These are phyloP conservation scores for Saraca asoca DNA, from an alignment of 331 rosid genomes.

Conservation along the genomic window DNA sequence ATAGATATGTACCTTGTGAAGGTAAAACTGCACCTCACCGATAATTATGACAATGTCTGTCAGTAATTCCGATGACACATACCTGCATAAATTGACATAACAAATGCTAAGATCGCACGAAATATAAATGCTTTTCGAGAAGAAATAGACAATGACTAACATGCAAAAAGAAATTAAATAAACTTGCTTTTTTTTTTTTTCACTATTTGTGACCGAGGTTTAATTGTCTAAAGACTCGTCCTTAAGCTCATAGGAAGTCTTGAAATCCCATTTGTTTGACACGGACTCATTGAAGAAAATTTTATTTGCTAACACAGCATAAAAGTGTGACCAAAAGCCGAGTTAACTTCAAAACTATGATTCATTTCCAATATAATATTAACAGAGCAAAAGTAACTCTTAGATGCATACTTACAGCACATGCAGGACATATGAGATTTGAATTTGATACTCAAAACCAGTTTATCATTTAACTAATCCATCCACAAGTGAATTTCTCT, in stretches of 20 bases:
- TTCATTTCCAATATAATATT: slow-evolving; percentile 9
- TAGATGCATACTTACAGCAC: slow-evolving; percentile 26
- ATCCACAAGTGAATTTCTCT: slow-evolving; percentile 23
- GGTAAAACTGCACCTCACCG: slow-evolving; percentile 81
- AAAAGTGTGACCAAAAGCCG: background rate
- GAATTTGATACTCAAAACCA: slow-evolving; percentile 14
- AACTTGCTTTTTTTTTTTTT: no score
- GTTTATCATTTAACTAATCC: slow-evolving; percentile 16
- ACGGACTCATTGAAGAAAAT: background rate
- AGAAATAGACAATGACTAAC: background rate
- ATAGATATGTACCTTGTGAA: slow-evolving; percentile 73
- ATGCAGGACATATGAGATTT: slow-evolving; percentile 31
- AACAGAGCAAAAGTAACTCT: slow-evolving; percentile 18
- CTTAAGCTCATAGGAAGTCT: background rate
- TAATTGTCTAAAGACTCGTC: background rate
- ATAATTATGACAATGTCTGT: slow-evolving; percentile 71
- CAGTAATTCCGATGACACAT: slow-evolving; percentile 78
- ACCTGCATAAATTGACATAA: slow-evolving; percentile 50
- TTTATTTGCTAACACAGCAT: slow-evolving; percentile 5
- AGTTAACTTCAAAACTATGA: background rate
- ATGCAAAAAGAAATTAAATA: no score
- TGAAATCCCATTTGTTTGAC: background rate
- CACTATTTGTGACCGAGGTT: background rate
- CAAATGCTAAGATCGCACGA: slow-evolving; percentile 15
- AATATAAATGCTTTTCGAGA: background rate